A percentile compares a stretch with the other conserved stretches of the same genome.
These are phyloP conservation scores for Alternaria incomplexa DNA, from an alignment of 2,329 filamentous ascomycete species.

Conservation along the genomic window DNA sequence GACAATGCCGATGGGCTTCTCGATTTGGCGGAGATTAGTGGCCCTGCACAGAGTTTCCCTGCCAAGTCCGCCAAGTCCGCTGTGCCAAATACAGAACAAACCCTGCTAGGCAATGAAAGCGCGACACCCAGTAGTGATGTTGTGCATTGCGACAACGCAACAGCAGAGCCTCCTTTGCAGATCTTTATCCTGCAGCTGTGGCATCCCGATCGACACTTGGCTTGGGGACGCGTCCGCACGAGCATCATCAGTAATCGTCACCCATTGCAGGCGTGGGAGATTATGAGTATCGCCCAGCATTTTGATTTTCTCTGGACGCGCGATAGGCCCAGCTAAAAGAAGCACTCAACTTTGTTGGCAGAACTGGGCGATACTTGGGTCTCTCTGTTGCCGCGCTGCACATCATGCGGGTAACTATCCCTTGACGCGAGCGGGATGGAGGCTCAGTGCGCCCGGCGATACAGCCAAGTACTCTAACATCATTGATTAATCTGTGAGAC, in stretches of 20 bases:
- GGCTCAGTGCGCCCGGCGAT: not conserved
- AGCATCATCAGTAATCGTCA: slow-evolving; percentile 1
- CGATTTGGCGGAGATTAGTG: not conserved
- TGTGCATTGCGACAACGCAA: not conserved
- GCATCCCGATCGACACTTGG: not conserved
- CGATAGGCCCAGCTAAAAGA: not conserved
- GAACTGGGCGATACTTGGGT: not conserved
- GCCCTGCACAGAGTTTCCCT: not conserved
- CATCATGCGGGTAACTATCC: not conserved
- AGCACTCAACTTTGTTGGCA: not conserved
- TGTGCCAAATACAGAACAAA: not conserved
- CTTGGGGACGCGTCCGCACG: not conserved
- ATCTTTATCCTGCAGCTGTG: not conserved
- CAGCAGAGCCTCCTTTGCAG: not conserved
- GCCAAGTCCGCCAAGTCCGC: slow-evolving; percentile 7
- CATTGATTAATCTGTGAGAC: not conserved
- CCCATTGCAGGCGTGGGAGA: not conserved
- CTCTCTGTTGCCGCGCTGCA: not conserved
- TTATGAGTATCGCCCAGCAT: not conserved
- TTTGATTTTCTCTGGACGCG: not conserved
- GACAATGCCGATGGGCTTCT: not conserved
- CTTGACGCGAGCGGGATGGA: not conserved
- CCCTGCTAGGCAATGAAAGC: slow-evolving; percentile 1
- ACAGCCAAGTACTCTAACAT: not conserved
- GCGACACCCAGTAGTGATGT: not conserved